Percentiles rank a stretch among this genome's conserved stretches.
Conservation (phyloP, 805 yeast species). For the Sugiyamaella lignohabitans region DNA sequence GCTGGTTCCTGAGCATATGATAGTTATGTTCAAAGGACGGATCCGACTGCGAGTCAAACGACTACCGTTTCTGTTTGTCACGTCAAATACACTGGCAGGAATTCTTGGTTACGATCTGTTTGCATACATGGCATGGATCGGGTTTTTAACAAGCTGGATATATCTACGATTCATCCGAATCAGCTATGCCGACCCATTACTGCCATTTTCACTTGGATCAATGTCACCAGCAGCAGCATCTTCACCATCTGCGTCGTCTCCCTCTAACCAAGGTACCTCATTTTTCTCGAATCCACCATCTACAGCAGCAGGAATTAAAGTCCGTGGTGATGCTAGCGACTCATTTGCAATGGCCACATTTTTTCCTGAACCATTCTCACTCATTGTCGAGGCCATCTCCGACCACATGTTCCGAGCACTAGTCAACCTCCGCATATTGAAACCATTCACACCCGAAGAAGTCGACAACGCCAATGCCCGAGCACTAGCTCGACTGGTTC, state of each 20-base stretch:
- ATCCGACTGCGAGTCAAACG: slow-evolving; percentile 37
- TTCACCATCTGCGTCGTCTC: not conserved
- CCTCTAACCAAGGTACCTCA: not conserved
- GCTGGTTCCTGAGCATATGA: slow-evolving; percentile 55
- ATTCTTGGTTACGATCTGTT: slow-evolving; percentile 19
- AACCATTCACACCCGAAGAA: slow-evolving; percentile 60
- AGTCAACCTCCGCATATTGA: slow-evolving; percentile 42
- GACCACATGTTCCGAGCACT: slow-evolving; percentile 36
- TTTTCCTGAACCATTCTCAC: slow-evolving; percentile 62
- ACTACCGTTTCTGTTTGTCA: slow-evolving; percentile 35
- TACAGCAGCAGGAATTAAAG: slow-evolving; percentile 20
- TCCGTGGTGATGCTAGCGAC: slow-evolving; percentile 84
- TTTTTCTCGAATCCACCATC: not conserved
- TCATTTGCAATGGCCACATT: slow-evolving; percentile 79
- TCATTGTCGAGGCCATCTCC: slow-evolving; percentile 47
- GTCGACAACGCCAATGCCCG: slow-evolving; percentile 69
- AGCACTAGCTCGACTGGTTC: slow-evolving; percentile 85
- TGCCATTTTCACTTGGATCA: slow-evolving; percentile 36
- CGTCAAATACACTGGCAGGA: slow-evolving; percentile 25
- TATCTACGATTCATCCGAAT: slow-evolving; percentile 75
- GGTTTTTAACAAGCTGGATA: slow-evolving; percentile 63
- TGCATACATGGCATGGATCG: slow-evolving; percentile 29
- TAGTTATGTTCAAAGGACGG: slow-evolving; percentile 44
- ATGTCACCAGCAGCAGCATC: not conserved
- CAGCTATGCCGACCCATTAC: slow-evolving; percentile 44